Percentiles rank a stretch among this genome's conserved stretches.
These are phyloP conservation scores for Fusarium algeriense DNA, from an alignment of 2,329 filamentous ascomycete species.

Conservation along the genomic window DNA sequence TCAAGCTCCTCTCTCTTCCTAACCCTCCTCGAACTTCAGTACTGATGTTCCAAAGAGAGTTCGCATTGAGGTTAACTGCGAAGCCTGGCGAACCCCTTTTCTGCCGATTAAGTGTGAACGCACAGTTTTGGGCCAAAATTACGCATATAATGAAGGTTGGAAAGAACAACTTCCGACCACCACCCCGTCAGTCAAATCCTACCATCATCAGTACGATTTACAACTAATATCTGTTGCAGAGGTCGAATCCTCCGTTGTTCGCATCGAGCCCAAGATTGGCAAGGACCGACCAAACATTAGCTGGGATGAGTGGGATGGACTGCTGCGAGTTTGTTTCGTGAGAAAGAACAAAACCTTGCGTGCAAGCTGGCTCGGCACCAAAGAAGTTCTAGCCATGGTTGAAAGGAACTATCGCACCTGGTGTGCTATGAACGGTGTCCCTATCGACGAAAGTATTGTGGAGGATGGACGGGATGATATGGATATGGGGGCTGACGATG, in stretches of 20 bases:
- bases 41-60: slow-evolving; percentile 97
- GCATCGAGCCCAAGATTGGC: slow-evolving; percentile 88
- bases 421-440: slow-evolving; percentile 87
- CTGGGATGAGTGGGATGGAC: slow-evolving; percentile 95
- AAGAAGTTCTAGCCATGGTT: slow-evolving; percentile 83
- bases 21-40: slow-evolving; percentile 86
- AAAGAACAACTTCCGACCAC: slow-evolving; percentile 95
- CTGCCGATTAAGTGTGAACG: slow-evolving; percentile 90
- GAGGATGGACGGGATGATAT: slow-evolving; percentile 58
- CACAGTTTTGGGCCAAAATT: slow-evolving; percentile 83
- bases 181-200: slow-evolving; percentile 64
- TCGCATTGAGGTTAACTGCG: slow-evolving; percentile 89
- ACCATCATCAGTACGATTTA: too few species aligned
- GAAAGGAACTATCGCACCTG: slow-evolving; percentile 90
- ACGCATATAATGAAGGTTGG: slow-evolving; percentile 91
- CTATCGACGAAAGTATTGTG: slow-evolving; percentile 75
- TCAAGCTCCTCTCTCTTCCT: slow-evolving; percentile 85
- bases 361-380: slow-evolving; percentile 83
- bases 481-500: slow-evolving; percentile 55
- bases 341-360: slow-evolving; percentile 92
- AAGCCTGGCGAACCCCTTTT: slow-evolving; percentile 90
- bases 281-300: slow-evolving; percentile 82
- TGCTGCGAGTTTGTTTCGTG: slow-evolving; percentile 77
- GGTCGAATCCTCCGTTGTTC: slow-evolving; percentile 91
- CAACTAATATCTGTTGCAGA: slow-evolving; percentile 48